Percentiles rank a stretch among this genome's conserved stretches.
These are phyloP conservation scores for Lactarius indigo DNA, from an alignment of 768 basidiomycete genomes.

Conservation along the genomic window DNA sequence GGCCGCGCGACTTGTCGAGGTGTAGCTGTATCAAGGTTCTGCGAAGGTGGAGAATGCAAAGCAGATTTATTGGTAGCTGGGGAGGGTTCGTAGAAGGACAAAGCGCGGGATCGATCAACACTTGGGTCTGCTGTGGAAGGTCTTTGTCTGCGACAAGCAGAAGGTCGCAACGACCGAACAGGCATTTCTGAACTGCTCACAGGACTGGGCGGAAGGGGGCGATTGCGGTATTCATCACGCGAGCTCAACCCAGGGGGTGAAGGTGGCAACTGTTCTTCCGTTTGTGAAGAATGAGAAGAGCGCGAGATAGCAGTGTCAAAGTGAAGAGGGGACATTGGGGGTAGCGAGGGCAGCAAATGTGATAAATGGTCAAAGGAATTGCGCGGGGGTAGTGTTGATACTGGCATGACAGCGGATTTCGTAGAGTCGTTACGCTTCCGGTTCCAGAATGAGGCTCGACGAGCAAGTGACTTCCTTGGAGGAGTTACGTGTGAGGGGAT, in stretches of 20 bases:
- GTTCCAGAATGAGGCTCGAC: constrained; percentile 27
- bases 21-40: constrained; percentile 22
- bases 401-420: constrained; percentile 36
- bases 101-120: constrained; percentile 30
- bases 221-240: neutral
- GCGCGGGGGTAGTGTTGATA: constrained; percentile 29
- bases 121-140: constrained; percentile 44
- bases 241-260: constrained; percentile 21
- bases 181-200: constrained; percentile 17
- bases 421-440: constrained; percentile 34
- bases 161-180: neutral
- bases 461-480: constrained; percentile 21
- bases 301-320: constrained; percentile 33
- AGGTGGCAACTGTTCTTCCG: constrained; percentile 26
- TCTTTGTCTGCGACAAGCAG: constrained; percentile 28
- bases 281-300: constrained; percentile 30
- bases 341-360: constrained; percentile 38
- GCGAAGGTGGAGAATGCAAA: constrained; percentile 18
- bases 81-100: constrained; percentile 27
- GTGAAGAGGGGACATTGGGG: constrained; percentile 43
- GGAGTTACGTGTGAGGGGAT: constrained; percentile 27
- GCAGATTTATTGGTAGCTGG: neutral
- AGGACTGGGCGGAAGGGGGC: constrained; percentile 10
- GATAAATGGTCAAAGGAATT: constrained; percentile 34
- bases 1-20: constrained; percentile 41